Evolutionary conservation across 306 rosid species (phyloP).

Genomic region (Cyamopsis tetragonoloba): DNA sequence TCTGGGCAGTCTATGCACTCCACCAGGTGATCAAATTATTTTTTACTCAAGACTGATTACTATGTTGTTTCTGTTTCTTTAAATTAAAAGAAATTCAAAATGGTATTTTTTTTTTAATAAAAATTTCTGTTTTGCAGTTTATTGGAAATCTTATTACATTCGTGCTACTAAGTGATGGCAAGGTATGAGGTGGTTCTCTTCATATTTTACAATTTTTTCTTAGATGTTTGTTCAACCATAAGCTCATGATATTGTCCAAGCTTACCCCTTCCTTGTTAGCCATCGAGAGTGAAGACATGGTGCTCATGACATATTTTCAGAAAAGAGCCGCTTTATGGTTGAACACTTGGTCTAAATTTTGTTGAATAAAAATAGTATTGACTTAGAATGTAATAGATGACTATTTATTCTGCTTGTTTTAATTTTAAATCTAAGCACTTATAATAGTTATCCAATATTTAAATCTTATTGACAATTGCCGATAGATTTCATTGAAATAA

Average conservation of each 20-base stretch:
- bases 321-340: neutral
- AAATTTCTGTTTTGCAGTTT: slow-evolving; percentile 50
- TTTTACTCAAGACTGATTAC: neutral
- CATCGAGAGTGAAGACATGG: neutral
- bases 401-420: neutral
- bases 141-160: slow-evolving; percentile 88
- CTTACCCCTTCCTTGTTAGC: slow-evolving; percentile 14
- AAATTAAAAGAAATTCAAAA: neutral
- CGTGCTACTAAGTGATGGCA: slow-evolving; percentile 57
- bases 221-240: neutral
- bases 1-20: slow-evolving; percentile 78
- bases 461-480: too few species aligned
- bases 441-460: neutral
- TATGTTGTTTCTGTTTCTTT: slow-evolving; percentile 3
- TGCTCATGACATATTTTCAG: slow-evolving; percentile 4
- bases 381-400: slow-evolving; percentile 1
- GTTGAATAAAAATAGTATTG: slow-evolving; percentile 10
- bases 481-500: slow-evolving; percentile 16
- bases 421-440: neutral
- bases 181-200: slow-evolving; percentile 45
- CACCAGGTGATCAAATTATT: slow-evolving; percentile 61
- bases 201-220: slow-evolving; percentile 1
- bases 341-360: neutral
- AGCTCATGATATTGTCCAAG: slow-evolving; percentile 1
- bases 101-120: neutral